Base-by-base conservation (phyloP, 1,284 basidiomycete genomes). In the Moesziomyces antarcticus region DNA sequence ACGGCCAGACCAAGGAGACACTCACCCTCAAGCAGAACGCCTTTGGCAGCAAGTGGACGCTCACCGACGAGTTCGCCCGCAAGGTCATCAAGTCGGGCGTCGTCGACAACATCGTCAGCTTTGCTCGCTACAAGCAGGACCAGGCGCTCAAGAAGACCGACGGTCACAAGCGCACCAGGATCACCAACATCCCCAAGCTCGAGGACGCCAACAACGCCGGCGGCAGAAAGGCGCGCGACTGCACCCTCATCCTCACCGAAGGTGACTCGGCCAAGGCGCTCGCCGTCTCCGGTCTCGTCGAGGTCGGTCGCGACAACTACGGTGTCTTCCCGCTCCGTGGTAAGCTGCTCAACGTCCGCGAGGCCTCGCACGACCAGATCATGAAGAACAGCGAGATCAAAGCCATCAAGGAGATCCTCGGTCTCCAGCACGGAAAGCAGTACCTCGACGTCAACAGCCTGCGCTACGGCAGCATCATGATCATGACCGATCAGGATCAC, bases 401-500 rank as follows among this genome's bases (percentile, higher is more conserved):
- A 85, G 92, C 93, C 76, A 94, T 99, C 88, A 97, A 96, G 88
- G 93, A 97, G 87, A 99, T 99, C 78, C 89, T 99, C 86, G 97
- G 97, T 21, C 86, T 99, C 62, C 94, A 97, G 85, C 94, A 97
- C 83, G 92, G 92, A 80, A 94, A 94, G 85, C 91, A 91, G 70
- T 99, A 99, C 85, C 87, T 86, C 24, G 89, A 88, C 55, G 86
- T 89, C 18, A 87, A 88, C 50, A 91, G 89, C 75, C 85, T 99
- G 82, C 90, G 97, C 24, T 99, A 99, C 81, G 97, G 97, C 1
- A 90, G 91, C 61, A 85, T 99, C 65, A 99, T 99, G 97, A 94
- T 99, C 82, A 99, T 99, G 97, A 95, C 97, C 14, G 97, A 99
- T 91, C 95, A 98, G 77, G 97, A 99, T 89, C 94, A 99, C 86